These are phyloP conservation scores for Rhodotorula mucilaginosa DNA, from an alignment of 1,284 basidiomycete species.

Conservation along the genomic window DNA sequence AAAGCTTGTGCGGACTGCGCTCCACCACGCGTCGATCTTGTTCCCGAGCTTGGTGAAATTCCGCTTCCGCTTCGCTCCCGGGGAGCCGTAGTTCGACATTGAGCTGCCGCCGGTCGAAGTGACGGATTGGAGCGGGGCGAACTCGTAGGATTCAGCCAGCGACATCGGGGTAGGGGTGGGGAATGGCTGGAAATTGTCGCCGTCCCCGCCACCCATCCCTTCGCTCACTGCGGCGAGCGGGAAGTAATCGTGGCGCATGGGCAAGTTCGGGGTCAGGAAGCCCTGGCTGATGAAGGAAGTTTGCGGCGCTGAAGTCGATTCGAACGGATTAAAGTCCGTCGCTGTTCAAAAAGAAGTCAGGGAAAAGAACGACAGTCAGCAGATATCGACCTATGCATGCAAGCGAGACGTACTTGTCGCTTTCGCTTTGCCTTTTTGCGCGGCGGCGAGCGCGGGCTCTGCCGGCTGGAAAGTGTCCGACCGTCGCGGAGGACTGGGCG, in stretches of 20 bases:
- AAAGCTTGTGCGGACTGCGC: constrained; percentile 46
- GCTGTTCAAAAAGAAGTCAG: background rate
- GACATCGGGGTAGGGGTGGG: constrained; percentile 29
- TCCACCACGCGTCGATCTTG: constrained; percentile 49
- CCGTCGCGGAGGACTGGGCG: constrained; percentile 10
- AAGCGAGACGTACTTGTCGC: constrained; percentile 16
- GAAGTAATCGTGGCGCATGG: constrained; percentile 22
- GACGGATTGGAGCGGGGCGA: constrained; percentile 9
- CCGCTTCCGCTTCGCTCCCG: constrained; percentile 68
- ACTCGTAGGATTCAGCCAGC: constrained; percentile 19
- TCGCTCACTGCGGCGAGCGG: constrained; percentile 8
- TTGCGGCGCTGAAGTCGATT: constrained; percentile 26
- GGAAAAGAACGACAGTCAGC: background rate
- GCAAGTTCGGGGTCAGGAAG: constrained; percentile 29
- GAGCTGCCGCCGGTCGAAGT: constrained; percentile 15
- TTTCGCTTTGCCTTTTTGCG: constrained; percentile 33
- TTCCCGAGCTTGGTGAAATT: constrained; percentile 44
- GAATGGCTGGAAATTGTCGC: constrained; percentile 14
- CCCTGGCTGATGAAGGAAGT: constrained; percentile 3
- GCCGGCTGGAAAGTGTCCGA: constrained; percentile 6
- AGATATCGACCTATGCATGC: background rate
- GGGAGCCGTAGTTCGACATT: constrained; percentile 14
- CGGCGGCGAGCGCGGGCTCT: constrained; percentile 19
- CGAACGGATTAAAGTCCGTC: constrained; percentile 37
- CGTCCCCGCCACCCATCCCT: background rate